These are phyloP conservation scores for Chrysanthemum makinoi DNA, from an alignment of 129 eudicot species.

Conservation along the genomic window DNA sequence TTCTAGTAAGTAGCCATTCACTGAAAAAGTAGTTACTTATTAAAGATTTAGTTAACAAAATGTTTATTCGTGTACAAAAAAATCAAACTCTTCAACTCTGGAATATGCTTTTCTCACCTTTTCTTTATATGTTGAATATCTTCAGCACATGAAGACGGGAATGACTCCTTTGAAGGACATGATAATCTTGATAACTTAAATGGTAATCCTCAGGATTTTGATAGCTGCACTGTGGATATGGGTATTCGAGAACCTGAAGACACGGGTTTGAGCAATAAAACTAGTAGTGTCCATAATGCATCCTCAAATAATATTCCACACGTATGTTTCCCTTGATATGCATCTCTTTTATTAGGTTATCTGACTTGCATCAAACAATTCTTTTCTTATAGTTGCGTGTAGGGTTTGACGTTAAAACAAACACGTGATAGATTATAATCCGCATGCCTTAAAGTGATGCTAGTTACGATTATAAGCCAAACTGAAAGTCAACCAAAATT, in stretches of 20 bases:
- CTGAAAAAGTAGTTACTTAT: not conserved
- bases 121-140: conserved; percentile 16
- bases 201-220: conserved; percentile 9
- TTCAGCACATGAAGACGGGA: conserved; percentile 26
- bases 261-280: conserved; percentile 12
- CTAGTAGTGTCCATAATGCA: conserved; percentile 1
- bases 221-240: conserved; percentile 19
- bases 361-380: not conserved
- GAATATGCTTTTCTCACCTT: conserved; percentile 10
- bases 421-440: no score
- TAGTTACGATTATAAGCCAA: no score
- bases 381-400: not conserved
- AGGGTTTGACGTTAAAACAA: not conserved
- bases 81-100: not conserved
- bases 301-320: conserved; percentile 28
- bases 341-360: not conserved
- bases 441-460: no score
- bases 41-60: not conserved
- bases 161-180: conserved; percentile 25
- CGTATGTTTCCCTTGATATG: conserved; percentile 13
- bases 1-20: not conserved
- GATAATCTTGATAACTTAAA: conserved; percentile 5
- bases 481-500: no score
- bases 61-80: conserved; percentile 6
- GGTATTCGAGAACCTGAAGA: conserved; percentile 22